phyloP scores from a whole-genome alignment of 805 yeast species.

The Suhomyces vadensis region DNA sequence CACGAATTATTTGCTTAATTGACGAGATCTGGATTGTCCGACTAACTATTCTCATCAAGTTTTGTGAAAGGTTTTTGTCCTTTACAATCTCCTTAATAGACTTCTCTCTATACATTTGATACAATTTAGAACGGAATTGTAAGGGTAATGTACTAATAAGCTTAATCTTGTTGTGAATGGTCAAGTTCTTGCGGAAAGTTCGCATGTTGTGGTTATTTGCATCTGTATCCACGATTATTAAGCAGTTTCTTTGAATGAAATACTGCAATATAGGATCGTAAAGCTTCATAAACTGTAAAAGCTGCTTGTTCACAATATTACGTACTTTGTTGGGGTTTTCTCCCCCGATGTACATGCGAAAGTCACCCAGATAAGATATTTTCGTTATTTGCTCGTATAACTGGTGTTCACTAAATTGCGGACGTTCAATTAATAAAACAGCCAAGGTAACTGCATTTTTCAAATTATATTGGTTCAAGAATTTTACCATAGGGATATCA shows the following conservation, averaged over 20 bases:
- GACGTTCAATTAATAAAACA: constrained; percentile 45
- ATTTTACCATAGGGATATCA: constrained; percentile 55
- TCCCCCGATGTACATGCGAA: constrained; percentile 80
- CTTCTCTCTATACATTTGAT: constrained; percentile 33
- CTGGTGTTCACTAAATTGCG: constrained; percentile 55
- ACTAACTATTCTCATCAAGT: constrained; percentile 29
- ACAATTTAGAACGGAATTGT: constrained; percentile 21
- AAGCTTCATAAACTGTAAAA: constrained; percentile 62
- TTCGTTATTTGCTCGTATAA: constrained; percentile 77
- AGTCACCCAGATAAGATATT: constrained; percentile 87
- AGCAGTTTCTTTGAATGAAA: constrained; percentile 21
- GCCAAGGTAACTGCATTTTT: constrained; percentile 75
- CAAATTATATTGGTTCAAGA: constrained; percentile 74
- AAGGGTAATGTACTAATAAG: constrained; percentile 26
- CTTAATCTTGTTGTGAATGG: constrained; percentile 19
- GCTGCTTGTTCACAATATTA: constrained; percentile 83
- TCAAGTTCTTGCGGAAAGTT: constrained; percentile 21
- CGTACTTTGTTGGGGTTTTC: constrained; percentile 88
- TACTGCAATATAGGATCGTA: constrained; percentile 60
- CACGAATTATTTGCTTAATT: constrained; percentile 73
- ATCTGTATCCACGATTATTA: constrained; percentile 16
- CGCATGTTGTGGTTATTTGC: constrained; percentile 12
- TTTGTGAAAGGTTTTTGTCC: constrained; percentile 37
- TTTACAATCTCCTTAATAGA: constrained; percentile 45
- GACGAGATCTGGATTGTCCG: constrained; percentile 68